Evolutionary conservation across 2,329 filamentous ascomycete species (phyloP).

Genomic region (Arthrobotrys sphaeroides): DNA sequence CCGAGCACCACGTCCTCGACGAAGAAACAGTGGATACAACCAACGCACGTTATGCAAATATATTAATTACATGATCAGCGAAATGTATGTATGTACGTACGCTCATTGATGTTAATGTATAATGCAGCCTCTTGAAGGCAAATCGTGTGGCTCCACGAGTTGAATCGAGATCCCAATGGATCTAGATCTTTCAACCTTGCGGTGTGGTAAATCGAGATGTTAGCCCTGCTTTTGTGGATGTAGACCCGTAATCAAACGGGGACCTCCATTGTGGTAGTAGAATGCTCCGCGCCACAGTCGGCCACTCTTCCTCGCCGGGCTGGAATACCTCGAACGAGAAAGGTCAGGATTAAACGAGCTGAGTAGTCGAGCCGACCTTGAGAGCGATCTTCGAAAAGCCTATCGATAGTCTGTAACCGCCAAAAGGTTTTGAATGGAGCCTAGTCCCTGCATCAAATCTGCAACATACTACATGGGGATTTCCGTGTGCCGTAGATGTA

Average conservation of each 20-base stretch:
- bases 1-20: slow-evolving; percentile 8
- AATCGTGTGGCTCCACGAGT: slow-evolving; percentile 26
- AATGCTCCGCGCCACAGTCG: slow-evolving; percentile 23
- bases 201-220: slow-evolving; percentile 29
- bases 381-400: slow-evolving; percentile 5
- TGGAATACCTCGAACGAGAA: neutral
- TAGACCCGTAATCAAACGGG: slow-evolving; percentile 16
- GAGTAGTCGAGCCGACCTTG: slow-evolving; percentile 23
- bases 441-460: slow-evolving; percentile 34
- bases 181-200: slow-evolving; percentile 36
- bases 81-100: slow-evolving; percentile 6
- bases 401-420: slow-evolving; percentile 26
- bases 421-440: neutral
- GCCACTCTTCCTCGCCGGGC: neutral
- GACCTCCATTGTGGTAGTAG: slow-evolving; percentile 3
- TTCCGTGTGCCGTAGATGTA: slow-evolving; percentile 47
- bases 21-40: slow-evolving; percentile 17
- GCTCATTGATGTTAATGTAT: neutral
- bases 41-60: slow-evolving; percentile 21
- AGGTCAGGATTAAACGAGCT: slow-evolving; percentile 34
- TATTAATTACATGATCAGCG: slow-evolving; percentile 20
- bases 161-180: slow-evolving; percentile 23
- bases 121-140: slow-evolving; percentile 13
- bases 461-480: slow-evolving; percentile 17
- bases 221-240: neutral